These are phyloP conservation scores for Monosporozyma yasuniensis DNA, from an alignment of 805 yeast genomes.

Conservation along the genomic window DNA sequence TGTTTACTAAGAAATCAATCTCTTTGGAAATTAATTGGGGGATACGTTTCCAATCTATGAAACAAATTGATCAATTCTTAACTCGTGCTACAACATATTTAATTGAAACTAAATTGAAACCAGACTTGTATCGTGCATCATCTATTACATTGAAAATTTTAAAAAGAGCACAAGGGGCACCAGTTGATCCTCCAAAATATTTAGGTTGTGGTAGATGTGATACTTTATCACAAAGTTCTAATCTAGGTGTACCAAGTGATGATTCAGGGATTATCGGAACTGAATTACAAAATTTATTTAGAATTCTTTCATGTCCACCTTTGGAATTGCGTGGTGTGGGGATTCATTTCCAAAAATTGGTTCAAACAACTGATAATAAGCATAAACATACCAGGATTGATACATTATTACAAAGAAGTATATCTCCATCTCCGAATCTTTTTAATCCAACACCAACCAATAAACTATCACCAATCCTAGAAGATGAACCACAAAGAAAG, in stretches of 20 bases:
- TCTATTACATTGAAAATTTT: slow-evolving; percentile 59
- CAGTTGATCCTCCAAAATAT: slow-evolving; percentile 65
- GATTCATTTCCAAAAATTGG: slow-evolving; percentile 53
- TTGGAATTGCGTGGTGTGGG: slow-evolving; percentile 72
- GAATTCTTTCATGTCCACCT: slow-evolving; percentile 52
- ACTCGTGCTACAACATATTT: slow-evolving; percentile 52
- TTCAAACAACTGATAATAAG: slow-evolving; percentile 27
- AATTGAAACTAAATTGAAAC: slow-evolving; percentile 37
- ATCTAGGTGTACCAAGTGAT: slow-evolving; percentile 52
- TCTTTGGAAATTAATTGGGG: slow-evolving; percentile 92
- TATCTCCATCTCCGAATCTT: not conserved
- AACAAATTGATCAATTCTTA: slow-evolving; percentile 59
- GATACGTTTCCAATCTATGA: slow-evolving; percentile 53
- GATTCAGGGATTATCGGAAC: slow-evolving; percentile 52
- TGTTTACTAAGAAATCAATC: slow-evolving; percentile 57
- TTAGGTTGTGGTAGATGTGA: slow-evolving; percentile 83
- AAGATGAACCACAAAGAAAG: not conserved
- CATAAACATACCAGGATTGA: slow-evolving; percentile 25
- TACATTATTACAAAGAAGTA: slow-evolving; percentile 24
- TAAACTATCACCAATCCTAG: not conserved
- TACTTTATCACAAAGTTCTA: slow-evolving; percentile 46
- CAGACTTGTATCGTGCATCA: slow-evolving; percentile 42
- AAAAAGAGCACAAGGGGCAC: slow-evolving; percentile 55
- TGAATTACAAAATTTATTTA: slow-evolving; percentile 47
- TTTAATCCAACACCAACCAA: not conserved